Conservation (phyloP, 2,329 filamentous ascomycete genomes). For the Phyllosticta citriasiana region DNA sequence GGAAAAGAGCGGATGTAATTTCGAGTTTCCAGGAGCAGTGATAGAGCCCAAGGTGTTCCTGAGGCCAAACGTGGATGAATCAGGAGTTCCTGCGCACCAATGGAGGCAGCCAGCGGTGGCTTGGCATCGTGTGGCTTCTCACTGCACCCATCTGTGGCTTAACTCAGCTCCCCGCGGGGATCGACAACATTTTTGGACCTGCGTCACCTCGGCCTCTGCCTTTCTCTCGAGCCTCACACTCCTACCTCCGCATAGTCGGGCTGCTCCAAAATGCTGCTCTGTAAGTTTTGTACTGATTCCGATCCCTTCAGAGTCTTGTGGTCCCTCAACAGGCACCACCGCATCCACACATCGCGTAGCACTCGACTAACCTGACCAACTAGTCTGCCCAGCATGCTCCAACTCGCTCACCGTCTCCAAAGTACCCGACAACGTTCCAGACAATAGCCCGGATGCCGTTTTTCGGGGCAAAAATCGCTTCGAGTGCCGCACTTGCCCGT, state of each 20-base stretch:
- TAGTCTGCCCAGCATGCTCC: slow-evolving; percentile 74
- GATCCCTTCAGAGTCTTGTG: not conserved
- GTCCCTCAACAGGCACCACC: not conserved
- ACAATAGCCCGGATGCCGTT: slow-evolving; percentile 22
- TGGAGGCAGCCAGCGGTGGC: not conserved
- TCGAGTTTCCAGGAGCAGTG: not conserved
- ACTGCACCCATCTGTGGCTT: too few species aligned
- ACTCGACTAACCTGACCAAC: slow-evolving; percentile 7
- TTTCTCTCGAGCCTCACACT: not conserved
- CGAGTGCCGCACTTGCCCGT: slow-evolving; percentile 92
- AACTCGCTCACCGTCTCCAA: slow-evolving; percentile 69
- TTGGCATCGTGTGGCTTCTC: not conserved
- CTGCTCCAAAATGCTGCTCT: slow-evolving; percentile 50
- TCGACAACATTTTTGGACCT: slow-evolving; percentile 6
- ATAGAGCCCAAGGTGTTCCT: not conserved
- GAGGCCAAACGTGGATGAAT: not conserved
- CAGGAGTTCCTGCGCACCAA: not conserved
- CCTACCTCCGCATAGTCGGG: not conserved
- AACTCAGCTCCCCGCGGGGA: slow-evolving; percentile 4
- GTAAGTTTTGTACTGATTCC: slow-evolving; percentile 32
- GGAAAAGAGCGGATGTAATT: not conserved
- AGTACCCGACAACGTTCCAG: slow-evolving; percentile 31
- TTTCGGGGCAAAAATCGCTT: slow-evolving; percentile 58
- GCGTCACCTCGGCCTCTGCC: not conserved
- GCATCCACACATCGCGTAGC: not conserved